Base-by-base conservation (phyloP, 805 yeast species). In the Wickerhamomyces canadensis region DNA sequence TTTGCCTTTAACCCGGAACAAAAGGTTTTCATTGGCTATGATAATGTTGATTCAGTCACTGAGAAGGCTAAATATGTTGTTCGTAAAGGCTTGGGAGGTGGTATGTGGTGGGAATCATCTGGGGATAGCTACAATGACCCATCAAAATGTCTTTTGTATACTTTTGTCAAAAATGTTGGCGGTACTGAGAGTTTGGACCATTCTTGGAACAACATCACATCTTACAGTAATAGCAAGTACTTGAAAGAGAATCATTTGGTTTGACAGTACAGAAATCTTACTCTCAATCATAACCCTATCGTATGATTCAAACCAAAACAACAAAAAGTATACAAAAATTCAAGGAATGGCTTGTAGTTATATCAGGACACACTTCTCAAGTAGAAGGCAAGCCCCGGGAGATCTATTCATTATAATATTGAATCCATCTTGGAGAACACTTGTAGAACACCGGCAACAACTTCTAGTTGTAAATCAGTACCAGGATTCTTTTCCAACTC, bases 391-490 rank as follows among this genome's bases (percentile, higher is more conserved):
- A n/a, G n/a, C n/a, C n/a, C n/a, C n/a, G n/a, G n/a, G n/a, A n/a
- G n/a, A n/a, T n/a, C n/a, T n/a, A n/a, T n/a, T n/a, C n/a, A n/a
- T n/a, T n/a, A 87, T 58, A 88, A 70, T 42, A 89, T 75, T 40
- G 94, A 78, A 63, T 93, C 98, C 84, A 93, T 83, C 62, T 88
- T 81, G 13, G 96, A 76, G 60, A 89, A 91, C 7, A 91, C 95
- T 52, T 81, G 77, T 42, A 89, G 67, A 5, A 93, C 96, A 33
- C 96, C 98, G 19, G 98, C 96, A 39, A 93, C 72, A 35, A 89
- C 81, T 64, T 93, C 98, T 46, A 91, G 60, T 51, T 77, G 84
- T 48, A 87, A 69, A 35, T 82, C 93, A 31, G 49, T 48, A 3
- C 59, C 62, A 22, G 65, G 59, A 33, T 55, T 56, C 13, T 52